Percentiles rank a stretch among this genome's conserved stretches.
phyloP scores from a whole-genome alignment of 306 rosid species.

The Prunus persica region Prunus_persica_NCBIv2 NC_034016.1:20157001-20157500 shows the following conservation, averaged over 20 bases:
- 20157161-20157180: background rate
- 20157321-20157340: background rate
- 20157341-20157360: no score
- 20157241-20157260: background rate
- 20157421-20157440: background rate
- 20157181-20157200: background rate
- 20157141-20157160: slow-evolving; percentile 47
- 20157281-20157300: background rate
- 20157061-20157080: slow-evolving; percentile 24
- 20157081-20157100: slow-evolving; percentile 30
- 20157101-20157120: slow-evolving; percentile 41
- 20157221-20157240: background rate
- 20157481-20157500: background rate
- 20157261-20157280: slow-evolving; percentile 9
- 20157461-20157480: no score
- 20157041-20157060: slow-evolving; percentile 50
- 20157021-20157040: slow-evolving; percentile 17
- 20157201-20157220: slow-evolving; percentile 24
- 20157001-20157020: slow-evolving; percentile 23
- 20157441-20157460: background rate
- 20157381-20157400: background rate
- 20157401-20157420: no score
- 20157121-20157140: slow-evolving; percentile 47
- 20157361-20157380: background rate
- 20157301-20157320: background rate